Conservation (phyloP, 129 eudicot species). For the Ambrosia artemisiifolia region DNA sequence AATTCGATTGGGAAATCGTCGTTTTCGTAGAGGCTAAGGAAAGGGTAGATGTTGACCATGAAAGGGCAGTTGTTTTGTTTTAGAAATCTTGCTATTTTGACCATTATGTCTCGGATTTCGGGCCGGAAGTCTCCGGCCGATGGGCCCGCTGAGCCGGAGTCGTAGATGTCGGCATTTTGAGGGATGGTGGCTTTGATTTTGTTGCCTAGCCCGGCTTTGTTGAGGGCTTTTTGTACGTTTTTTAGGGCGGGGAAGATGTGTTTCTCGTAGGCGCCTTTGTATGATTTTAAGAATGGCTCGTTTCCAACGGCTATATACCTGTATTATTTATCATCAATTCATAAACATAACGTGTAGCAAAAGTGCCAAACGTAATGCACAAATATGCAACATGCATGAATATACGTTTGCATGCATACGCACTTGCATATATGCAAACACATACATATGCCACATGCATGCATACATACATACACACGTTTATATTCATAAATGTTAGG, state of each 20-base stretch:
- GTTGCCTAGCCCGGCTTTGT: constrained; percentile 42
- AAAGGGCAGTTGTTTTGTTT: constrained; percentile 35
- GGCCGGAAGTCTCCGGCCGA: constrained; percentile 41
- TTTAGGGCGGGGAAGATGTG: constrained; percentile 40
- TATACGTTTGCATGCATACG: too few relatives aligned
- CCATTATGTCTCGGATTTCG: constrained; percentile 39
- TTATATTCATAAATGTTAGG: too few relatives aligned
- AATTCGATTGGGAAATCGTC: constrained; percentile 40
- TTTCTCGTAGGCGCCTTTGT: constrained; percentile 41
- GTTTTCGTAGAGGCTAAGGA: constrained; percentile 47
- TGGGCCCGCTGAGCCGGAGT: constrained; percentile 28
- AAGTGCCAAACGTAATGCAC: too few relatives aligned
- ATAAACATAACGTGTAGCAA: not conserved
- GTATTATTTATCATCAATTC: not conserved
- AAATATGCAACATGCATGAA: too few relatives aligned
- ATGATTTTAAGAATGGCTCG: constrained; percentile 50
- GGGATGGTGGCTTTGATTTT: constrained; percentile 46
- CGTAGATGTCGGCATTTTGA: constrained; percentile 50
- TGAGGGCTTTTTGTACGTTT: constrained; percentile 46
- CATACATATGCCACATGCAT: too few relatives aligned
- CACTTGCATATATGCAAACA: not conserved
- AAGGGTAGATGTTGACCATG: constrained; percentile 55
- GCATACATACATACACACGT: not conserved
- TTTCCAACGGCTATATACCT: constrained; percentile 57
- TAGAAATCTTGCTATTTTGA: constrained; percentile 26